Base-by-base conservation (phyloP, 1,284 basidiomycete species). In the Ustilago trichophora region DNA sequence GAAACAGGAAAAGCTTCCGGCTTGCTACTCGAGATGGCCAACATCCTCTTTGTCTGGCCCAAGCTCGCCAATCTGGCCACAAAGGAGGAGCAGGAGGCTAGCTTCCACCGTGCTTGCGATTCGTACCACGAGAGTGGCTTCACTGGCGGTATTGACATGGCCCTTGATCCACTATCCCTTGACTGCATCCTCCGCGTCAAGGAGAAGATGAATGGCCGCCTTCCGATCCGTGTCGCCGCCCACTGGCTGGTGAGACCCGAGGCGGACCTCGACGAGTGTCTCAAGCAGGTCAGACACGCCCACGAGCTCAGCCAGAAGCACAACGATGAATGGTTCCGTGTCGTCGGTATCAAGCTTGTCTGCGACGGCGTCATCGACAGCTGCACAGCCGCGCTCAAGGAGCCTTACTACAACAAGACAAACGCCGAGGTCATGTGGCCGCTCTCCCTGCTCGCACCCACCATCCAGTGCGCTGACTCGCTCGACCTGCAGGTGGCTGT, bases 341-440 rank as follows among this genome's bases (percentile, higher is more conserved):
- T 71, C 19, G 58, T 62, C 25, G 68, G 68, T 11, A 62, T 71
- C 55, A 71, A 71, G 35, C 40, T 71, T 22, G 57, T 71, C 15
- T 56, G 58, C 36, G 68, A 71, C 12, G 68, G 68, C 29, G 63
- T 67, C 33, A 67, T 71, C 38, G 68, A 71, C 38, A 54, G 50
- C 32, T 71, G 68, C 36, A 72, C 68, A 6, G 68, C 68, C n/a
- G 46, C 63, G 11, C 43, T 72, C 9, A 51, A 58, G 21, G 48
- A 58, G 48, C 68, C 68, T 2, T 72, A 72, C 50, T 55, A 50
- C 44, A 62, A 67, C 52, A 56, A 59, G 18, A 62, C 57, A 31
- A 63, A 62, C 12, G 58, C 54, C 8, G 64, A 67, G 8, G 27
- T 54, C 22, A 66, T 72, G 50, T 72, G 68, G 68, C 63, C 64